These are phyloP conservation scores for Yarrowia porcina DNA, from an alignment of 805 yeast genomes.

Conservation along the genomic window DNA sequence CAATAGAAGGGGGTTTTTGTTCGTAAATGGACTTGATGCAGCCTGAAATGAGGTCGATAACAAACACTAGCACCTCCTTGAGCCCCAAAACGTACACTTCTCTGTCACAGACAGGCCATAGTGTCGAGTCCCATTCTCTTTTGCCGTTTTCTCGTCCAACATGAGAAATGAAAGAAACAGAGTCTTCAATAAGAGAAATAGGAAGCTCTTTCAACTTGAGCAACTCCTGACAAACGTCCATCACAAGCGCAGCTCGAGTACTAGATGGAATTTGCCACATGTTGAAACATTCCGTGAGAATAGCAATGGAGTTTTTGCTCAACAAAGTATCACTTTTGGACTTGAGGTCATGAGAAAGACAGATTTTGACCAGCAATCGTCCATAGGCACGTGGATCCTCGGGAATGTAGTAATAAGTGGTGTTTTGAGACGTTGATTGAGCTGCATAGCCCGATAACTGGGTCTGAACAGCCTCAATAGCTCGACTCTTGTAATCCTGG, in stretches of 20 bases:
- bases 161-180: constrained; percentile 39
- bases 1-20: constrained; percentile 54
- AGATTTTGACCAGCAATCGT: constrained; percentile 42
- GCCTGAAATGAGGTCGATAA: constrained; percentile 6
- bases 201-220: constrained; percentile 36
- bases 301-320: constrained; percentile 45
- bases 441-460: not conserved
- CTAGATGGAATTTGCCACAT: constrained; percentile 59
- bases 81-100: constrained; percentile 37
- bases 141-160: constrained; percentile 32
- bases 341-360: constrained; percentile 44
- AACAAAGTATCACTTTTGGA: constrained; percentile 31
- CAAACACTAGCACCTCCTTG: constrained; percentile 40
- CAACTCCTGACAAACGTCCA: constrained; percentile 48
- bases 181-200: constrained; percentile 36
- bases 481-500: constrained; percentile 42
- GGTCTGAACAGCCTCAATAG: not conserved
- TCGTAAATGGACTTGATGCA: constrained; percentile 28
- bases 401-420: constrained; percentile 42
- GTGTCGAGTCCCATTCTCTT: constrained; percentile 29
- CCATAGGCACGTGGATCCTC: constrained; percentile 43
- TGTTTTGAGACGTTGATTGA: not conserved
- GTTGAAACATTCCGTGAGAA: constrained; percentile 47
- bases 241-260: constrained; percentile 49
- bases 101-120: constrained; percentile 13